A percentile compares a stretch with the other conserved stretches of the same genome.
Evolutionary conservation across 768 basidiomycete genomes (phyloP).

Genomic region (Lentinula sp.): DNA sequence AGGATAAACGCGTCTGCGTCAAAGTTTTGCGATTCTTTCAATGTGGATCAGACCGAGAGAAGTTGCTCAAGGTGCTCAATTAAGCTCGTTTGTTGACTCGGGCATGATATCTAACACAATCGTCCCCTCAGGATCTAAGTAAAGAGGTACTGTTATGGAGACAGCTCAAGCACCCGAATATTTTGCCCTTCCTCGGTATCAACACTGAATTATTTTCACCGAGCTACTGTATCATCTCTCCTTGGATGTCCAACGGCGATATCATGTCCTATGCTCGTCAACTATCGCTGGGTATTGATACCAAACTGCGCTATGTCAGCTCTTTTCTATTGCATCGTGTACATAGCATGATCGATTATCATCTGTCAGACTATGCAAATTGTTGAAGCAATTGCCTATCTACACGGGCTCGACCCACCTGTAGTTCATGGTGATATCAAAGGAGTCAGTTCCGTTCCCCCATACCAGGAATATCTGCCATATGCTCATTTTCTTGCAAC

Average conservation of each 20-base stretch:
- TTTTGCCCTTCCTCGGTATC: constrained; percentile 24
- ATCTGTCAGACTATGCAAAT: constrained; percentile 20
- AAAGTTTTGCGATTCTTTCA: constrained; percentile 9
- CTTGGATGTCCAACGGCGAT: constrained; percentile 30
- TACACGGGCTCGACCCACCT: constrained; percentile 31
- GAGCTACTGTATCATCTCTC: constrained; percentile 27
- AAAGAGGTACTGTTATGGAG: constrained; percentile 20
- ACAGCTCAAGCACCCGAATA: constrained; percentile 23
- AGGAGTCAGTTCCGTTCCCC: constrained; percentile 19
- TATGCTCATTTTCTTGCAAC: not conserved
- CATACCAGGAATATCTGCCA: not conserved
- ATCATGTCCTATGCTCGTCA: constrained; percentile 15
- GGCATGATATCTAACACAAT: not conserved
- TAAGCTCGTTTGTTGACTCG: not conserved
- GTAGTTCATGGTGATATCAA: constrained; percentile 36
- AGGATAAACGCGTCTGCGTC: constrained; percentile 2
- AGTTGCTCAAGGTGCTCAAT: not conserved
- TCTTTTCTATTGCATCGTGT: constrained; percentile 18
- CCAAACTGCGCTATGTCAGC: not conserved
- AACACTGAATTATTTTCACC: constrained; percentile 9
- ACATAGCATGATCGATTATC: constrained; percentile 15
- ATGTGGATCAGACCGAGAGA: not conserved
- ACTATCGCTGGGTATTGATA: constrained; percentile 17
- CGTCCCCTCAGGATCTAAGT: constrained; percentile 10
- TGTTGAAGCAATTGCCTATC: constrained; percentile 28